Base-by-base conservation (phyloP, 176 grass and related monocot genomes). In the Themeda triandra region DNA sequence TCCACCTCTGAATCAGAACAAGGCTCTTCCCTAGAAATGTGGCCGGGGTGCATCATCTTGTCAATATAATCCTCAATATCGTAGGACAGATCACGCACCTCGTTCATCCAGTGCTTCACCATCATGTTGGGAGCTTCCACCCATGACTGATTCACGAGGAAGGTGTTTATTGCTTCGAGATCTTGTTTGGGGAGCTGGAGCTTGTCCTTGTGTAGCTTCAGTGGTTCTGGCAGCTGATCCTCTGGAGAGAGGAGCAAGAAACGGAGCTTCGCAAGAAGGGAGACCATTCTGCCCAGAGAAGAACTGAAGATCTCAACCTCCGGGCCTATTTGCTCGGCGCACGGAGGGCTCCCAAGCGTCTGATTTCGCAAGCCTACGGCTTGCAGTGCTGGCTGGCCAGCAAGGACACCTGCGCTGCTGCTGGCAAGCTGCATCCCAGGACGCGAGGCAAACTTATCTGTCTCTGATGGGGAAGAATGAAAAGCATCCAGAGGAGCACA, bases 81-180 rank as follows among this genome's bases (percentile, higher is more conserved):
- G 5, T 78, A 78, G 15, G 33, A 78, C 25, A 78, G 10, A 13
- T 78, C 75, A 3, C 54, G 75, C 56, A 42, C 75, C 75, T 78
- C 75, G 13, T 78, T 35, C 75, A 63, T 78, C 75, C 75, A 78
- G 75, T 25, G 36, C 32, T 63, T 78, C 4, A 8, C 75, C 75
- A 24, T 78, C 19, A 40, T 42, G 53, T 25, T 41, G 25, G 35
- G 54, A 15, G 13, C 14, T 13, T 40, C 75, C 13, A 17, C 75
- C 23, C 13, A 13, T 40, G 75, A 63, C 7, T 63, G 35, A 78
- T 78, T n/a, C 56, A 18, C 4, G 24, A 78, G 21, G 35, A 10
- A 40, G 12, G 35, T 41, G 14, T 15, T 10, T 18, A 78, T 63
- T 62, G 8, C 35, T 15, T 39, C 54, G 0, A 78, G 75, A 78